A percentile compares a stretch with the other conserved stretches of the same genome.
Evolutionary conservation across 768 basidiomycete species (phyloP).

Genomic region (Pleurotus tuber-regium): DNA sequence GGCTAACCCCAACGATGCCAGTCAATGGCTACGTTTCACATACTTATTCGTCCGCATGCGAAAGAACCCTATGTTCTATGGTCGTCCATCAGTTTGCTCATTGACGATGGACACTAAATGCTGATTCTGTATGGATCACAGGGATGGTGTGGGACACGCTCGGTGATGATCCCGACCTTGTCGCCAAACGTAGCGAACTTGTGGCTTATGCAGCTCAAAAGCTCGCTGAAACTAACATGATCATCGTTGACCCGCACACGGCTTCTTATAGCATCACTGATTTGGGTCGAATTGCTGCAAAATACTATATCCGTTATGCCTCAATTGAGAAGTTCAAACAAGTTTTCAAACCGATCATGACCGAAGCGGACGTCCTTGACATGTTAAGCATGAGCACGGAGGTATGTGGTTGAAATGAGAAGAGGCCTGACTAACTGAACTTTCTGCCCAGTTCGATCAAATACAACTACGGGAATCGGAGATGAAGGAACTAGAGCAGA

Average conservation of each 20-base stretch:
- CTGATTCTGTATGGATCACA: conserved; percentile 23
- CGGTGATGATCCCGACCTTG: conserved; percentile 70
- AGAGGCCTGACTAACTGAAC: not conserved
- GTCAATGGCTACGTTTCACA: conserved; percentile 95
- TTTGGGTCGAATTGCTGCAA: conserved; percentile 92
- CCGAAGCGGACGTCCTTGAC: conserved; percentile 86
- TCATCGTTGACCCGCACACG: conserved; percentile 60
- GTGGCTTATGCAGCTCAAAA: conserved; percentile 62
- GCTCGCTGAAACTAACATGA: conserved; percentile 77
- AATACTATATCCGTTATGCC: conserved; percentile 87
- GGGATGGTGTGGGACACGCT: conserved; percentile 73
- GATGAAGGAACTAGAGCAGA: conserved; percentile 69
- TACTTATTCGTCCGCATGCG: conserved; percentile 95
- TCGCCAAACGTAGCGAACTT: conserved; percentile 65
- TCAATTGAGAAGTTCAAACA: conserved; percentile 88
- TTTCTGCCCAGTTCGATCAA: conserved; percentile 74
- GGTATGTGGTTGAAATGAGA: conserved; percentile 37
- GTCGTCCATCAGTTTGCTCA: conserved; percentile 33
- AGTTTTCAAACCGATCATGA: conserved; percentile 77
- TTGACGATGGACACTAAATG: conserved; percentile 11
- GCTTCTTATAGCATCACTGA: conserved; percentile 77
- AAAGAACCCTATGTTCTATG: conserved; percentile 86
- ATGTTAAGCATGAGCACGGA: conserved; percentile 92
- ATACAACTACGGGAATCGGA: conserved; percentile 93
- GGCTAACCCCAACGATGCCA: conserved; percentile 78